Conservation (phyloP, 306 rosid species). For the Sophora flavescens region DNA sequence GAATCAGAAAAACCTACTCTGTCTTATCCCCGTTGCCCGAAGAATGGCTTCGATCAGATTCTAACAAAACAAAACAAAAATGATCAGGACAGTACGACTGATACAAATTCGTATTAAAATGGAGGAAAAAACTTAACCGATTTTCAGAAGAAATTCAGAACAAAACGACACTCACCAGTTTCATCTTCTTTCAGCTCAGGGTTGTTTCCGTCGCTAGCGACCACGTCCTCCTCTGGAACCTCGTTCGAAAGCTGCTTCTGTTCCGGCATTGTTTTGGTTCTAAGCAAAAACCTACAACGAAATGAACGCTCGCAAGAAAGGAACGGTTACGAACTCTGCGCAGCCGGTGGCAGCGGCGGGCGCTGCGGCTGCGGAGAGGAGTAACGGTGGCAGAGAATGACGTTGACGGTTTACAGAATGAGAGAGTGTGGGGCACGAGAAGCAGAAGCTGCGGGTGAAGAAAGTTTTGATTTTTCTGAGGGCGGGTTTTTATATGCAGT, state of each 20-base stretch:
- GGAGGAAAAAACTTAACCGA: conserved; percentile 13
- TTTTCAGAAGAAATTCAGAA: too few species aligned
- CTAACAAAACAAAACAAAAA: conserved; percentile 46
- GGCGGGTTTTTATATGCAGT: too few species aligned
- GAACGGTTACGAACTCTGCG: neutral
- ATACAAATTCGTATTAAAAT: conserved; percentile 33
- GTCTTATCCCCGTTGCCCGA: conserved; percentile 51
- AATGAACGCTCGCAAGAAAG: neutral
- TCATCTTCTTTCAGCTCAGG: conserved; percentile 51
- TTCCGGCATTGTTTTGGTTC: conserved; percentile 69
- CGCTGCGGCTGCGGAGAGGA: neutral
- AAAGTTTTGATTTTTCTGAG: conserved; percentile 28
- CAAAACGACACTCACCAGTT: conserved; percentile 60
- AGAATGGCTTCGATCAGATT: conserved; percentile 69
- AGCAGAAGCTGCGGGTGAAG: conserved; percentile 10
- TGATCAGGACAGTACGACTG: conserved; percentile 36
- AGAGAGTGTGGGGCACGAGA: too few species aligned
- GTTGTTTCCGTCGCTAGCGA: conserved; percentile 40
- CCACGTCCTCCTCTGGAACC: conserved; percentile 51
- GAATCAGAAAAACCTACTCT: conserved; percentile 59
- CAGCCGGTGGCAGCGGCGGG: neutral
- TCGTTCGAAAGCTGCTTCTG: conserved; percentile 65
- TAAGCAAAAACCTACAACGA: conserved; percentile 32
- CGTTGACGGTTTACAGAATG: neutral
- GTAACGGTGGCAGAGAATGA: conserved; percentile 11